Evolutionary conservation across 768 basidiomycete species (phyloP), one percentile per base, ranked within the genome.

Genomic region (Piloderma croceum): DNA sequence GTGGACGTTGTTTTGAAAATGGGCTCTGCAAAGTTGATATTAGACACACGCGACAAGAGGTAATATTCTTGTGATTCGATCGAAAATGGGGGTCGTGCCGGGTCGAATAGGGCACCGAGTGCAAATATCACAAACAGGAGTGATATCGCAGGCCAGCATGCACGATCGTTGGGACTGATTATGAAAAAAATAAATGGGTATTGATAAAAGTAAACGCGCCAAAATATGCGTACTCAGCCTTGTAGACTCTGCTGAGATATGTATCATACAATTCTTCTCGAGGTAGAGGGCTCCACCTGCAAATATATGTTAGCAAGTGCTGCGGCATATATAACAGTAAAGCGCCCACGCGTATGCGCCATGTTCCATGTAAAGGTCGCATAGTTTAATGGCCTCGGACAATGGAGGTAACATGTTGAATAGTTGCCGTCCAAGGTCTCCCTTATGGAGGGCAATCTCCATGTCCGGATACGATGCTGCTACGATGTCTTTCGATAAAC

Each of bases 111-210:
- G 1, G 70, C 61, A 1, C 74, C 83, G 19, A 88, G 67, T 5
- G 83, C 75, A 46, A 89, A 78, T 10, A 86, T 57, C 31, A 73
- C 70, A 53, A 80, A 83, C 15, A 88, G 65, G 20, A 87, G 66
- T 0, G 82, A 68, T 12, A 85, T 61, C 1, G 71, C 59, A 43
- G 84, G 78, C n/a, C n/a, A n/a, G n/a, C n/a, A n/a, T n/a, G n/a
- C n/a, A n/a, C n/a, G n/a, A n/a, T n/a, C n/a, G n/a, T n/a, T n/a
- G n/a, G n/a, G n/a, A n/a, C n/a, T n/a, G n/a, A n/a, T n/a, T n/a
- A n/a, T n/a, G n/a, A n/a, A n/a, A n/a, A n/a, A n/a, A n/a, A n/a
- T n/a, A n/a, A n/a, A n/a, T n/a, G n/a, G n/a, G n/a, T n/a, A n/a
- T n/a, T n/a, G n/a, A n/a, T n/a, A n/a, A n/a, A n/a, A n/a, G n/a